A percentile compares a stretch with the other conserved stretches of the same genome.
phyloP scores from a whole-genome alignment of 1,284 basidiomycete genomes.

The Sparassis latifolia region DNA sequence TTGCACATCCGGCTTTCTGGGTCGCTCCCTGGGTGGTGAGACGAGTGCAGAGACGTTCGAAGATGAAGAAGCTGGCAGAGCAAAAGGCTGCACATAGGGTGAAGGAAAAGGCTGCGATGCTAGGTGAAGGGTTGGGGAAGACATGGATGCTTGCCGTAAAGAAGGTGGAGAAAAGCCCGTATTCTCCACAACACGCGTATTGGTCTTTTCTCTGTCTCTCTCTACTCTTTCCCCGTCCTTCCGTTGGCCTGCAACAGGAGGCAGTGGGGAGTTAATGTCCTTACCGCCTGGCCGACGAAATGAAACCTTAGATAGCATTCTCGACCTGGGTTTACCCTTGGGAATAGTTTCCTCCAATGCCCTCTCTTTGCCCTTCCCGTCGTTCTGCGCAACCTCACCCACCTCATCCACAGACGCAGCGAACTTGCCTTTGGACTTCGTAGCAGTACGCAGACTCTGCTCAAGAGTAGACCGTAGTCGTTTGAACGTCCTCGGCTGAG shows the following conservation, averaged over 20 bases:
- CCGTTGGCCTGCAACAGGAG: slow-evolving; percentile 24
- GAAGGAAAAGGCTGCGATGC: slow-evolving; percentile 19
- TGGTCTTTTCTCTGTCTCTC: slow-evolving; percentile 28
- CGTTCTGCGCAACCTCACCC: slow-evolving; percentile 33
- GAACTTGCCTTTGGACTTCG: slow-evolving; percentile 43
- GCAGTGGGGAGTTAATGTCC: slow-evolving; percentile 36
- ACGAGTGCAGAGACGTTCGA: slow-evolving; percentile 33
- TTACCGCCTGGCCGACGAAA: slow-evolving; percentile 42
- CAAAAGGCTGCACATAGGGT: slow-evolving; percentile 42
- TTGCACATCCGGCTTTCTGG: slow-evolving; percentile 35
- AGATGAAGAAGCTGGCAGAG: slow-evolving; percentile 39
- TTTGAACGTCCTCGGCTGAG: slow-evolving; percentile 49
- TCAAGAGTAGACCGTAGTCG: slow-evolving; percentile 61
- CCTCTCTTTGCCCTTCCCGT: slow-evolving; percentile 37
- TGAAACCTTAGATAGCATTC: slow-evolving; percentile 46
- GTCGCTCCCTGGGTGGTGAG: slow-evolving; percentile 37
- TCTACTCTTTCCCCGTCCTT: slow-evolving; percentile 23
- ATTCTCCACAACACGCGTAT: slow-evolving; percentile 42
- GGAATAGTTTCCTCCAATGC: slow-evolving; percentile 27
- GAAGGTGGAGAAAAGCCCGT: slow-evolving; percentile 58
- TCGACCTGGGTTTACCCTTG: slow-evolving; percentile 35
- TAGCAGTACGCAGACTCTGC: slow-evolving; percentile 56
- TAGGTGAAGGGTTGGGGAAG: slow-evolving; percentile 50
- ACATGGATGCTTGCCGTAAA: slow-evolving; percentile 60
- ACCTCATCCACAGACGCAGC: slow-evolving; percentile 34